These are phyloP conservation scores for Phytopythium delawarense DNA, from an alignment of 352 stramenopile species.

Conservation along the genomic window DNA sequence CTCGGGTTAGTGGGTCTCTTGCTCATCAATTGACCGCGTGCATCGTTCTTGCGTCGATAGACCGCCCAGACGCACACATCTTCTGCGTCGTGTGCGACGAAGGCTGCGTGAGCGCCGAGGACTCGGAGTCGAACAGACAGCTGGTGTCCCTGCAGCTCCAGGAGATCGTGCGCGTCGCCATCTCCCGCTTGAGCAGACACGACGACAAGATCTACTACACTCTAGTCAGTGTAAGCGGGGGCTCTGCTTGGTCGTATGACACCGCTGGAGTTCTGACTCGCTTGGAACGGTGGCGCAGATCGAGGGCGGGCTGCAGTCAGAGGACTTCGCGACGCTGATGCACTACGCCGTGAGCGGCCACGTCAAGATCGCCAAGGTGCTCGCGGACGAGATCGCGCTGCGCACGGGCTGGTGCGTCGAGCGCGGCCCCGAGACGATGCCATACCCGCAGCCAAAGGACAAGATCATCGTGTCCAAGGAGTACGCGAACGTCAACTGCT, in stretches of 20 bases:
- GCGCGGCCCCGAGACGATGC: constrained; percentile 51
- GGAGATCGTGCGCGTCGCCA: constrained; percentile 84
- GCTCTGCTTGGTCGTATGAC: background rate
- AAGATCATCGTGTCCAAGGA: constrained; percentile 72
- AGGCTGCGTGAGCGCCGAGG: constrained; percentile 74
- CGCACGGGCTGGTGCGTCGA: constrained; percentile 61
- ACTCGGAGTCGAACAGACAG: constrained; percentile 68
- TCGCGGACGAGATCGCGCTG: constrained; percentile 70
- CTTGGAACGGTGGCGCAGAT: constrained; percentile 24
- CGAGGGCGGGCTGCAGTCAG: constrained; percentile 51
- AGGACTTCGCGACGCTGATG: constrained; percentile 77
- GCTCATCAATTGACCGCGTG: no score
- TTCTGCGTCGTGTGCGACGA: constrained; percentile 87
- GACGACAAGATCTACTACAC: constrained; percentile 82
- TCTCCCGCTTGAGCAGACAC: constrained; percentile 71
- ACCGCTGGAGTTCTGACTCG: background rate
- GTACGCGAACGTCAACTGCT: constrained; percentile 33
- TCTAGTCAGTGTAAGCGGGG: constrained; percentile 56
- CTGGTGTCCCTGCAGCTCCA: constrained; percentile 77
- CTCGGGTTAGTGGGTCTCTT: no score
- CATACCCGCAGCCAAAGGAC: constrained; percentile 75
- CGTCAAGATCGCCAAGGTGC: constrained; percentile 71
- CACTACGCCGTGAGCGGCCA: constrained; percentile 83
- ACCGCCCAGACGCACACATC: constrained; percentile 77
- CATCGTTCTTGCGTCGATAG: constrained; percentile 6